A percentile compares a stretch with the other conserved stretches of the same genome.
Evolutionary conservation across 306 rosid genomes (phyloP).

Genomic region (Astragalus glycyphyllos): DNA sequence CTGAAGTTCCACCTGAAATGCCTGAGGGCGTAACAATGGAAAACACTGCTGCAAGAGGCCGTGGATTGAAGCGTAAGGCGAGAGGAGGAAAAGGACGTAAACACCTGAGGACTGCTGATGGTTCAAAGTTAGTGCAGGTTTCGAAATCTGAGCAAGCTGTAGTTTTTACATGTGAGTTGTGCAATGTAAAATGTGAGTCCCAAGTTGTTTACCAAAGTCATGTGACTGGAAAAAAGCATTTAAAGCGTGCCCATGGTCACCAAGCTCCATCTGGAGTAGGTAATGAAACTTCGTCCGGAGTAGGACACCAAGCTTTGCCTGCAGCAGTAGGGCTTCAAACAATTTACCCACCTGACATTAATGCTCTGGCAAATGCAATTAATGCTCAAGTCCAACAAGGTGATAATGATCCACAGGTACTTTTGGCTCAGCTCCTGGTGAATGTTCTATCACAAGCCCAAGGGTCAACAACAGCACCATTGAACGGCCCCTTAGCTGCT

Average conservation of each 20-base stretch:
- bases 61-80: constrained; percentile 70
- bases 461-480: constrained; percentile 40
- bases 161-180: constrained; percentile 67
- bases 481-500: constrained; percentile 30
- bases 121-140: constrained; percentile 58
- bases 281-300: neutral
- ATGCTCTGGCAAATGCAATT: constrained; percentile 49
- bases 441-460: constrained; percentile 61
- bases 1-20: constrained; percentile 53
- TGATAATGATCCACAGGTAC: constrained; percentile 70
- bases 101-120: constrained; percentile 55
- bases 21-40: constrained; percentile 47
- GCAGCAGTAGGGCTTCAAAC: constrained; percentile 57
- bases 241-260: constrained; percentile 57
- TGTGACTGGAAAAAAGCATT: constrained; percentile 73
- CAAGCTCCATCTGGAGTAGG: constrained; percentile 47
- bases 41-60: constrained; percentile 55
- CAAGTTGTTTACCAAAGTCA: constrained; percentile 75
- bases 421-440: constrained; percentile 74
- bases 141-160: constrained; percentile 51
- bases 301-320: constrained; percentile 28
- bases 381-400: constrained; percentile 65
- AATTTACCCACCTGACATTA: constrained; percentile 57
- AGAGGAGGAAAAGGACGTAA: constrained; percentile 67
- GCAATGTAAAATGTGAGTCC: constrained; percentile 84